Evolutionary conservation across 2,329 filamentous ascomycete genomes (phyloP), one percentile per base, ranked within the genome.

Genomic region (Ophiostoma sp.): DNA sequence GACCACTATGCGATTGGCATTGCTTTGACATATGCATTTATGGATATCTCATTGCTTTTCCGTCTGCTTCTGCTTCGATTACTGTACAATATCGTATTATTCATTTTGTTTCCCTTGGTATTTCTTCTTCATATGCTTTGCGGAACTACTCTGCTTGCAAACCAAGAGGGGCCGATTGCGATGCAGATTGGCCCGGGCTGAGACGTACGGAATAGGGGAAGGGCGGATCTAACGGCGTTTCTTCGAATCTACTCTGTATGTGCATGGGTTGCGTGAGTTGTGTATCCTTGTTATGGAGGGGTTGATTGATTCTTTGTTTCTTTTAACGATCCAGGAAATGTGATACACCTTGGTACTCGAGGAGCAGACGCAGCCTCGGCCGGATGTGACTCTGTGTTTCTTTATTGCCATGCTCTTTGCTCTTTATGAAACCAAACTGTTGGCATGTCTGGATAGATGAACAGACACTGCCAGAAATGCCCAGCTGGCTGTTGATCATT

Each of bases 141-240:
- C 20, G 7, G 20, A 15, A 48, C n/a, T 20, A 48, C 17, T 20
- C 17, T 48, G 44, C 20, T n/a, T 48, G 23, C 57, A 33, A 31
- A 20, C 11, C 57, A 13, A 17, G 57, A 62, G 57, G 52, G 13
- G 57, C 57, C 57, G 57, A 62, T 33, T 31, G 27, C 57, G 27
- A 62, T 35, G 57, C 27, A 15, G 57, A 62, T 31, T 62, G 57
- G 57, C 57, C 27, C 57, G 27, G 27, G 27, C 57, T 62, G 57
- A 62, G 57, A 62, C 20, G 27, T 62, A 62, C 4, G 57, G 27
- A 62, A 62, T 33, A 62, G 57, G 57, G 57, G 57, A 62, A 62
- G n/a, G n/a, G 57, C 57, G 17, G 27, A 62, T 62, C 57, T 33
- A 57, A 57, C 52, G 52, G 52, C 23, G 52, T 57, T 57, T 57